Evolutionary conservation across 179 eudicot genomes (phyloP).

Genomic region (Amaranthus tricolor): DNA sequence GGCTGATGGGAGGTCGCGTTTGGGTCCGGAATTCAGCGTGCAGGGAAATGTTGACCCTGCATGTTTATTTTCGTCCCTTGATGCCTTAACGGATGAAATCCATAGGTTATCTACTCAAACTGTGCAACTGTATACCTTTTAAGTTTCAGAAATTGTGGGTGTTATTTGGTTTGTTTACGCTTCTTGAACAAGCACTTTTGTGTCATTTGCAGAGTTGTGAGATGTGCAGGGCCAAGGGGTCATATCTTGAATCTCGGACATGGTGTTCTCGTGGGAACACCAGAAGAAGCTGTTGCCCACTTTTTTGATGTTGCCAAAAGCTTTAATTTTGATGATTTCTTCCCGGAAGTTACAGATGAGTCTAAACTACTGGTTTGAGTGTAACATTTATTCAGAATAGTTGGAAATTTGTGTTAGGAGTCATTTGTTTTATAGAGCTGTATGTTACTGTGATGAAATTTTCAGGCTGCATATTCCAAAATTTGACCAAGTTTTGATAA

Average conservation of each 20-base stretch:
- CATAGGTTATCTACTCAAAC: conserved; percentile 49
- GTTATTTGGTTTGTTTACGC: background rate
- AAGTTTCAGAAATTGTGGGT: background rate
- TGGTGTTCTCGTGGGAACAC: conserved; percentile 95
- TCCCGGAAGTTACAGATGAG: conserved; percentile 26
- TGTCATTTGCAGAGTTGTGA: conserved; percentile 38
- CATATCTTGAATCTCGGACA: conserved; percentile 91
- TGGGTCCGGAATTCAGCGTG: conserved; percentile 67
- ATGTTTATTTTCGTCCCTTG: conserved; percentile 74
- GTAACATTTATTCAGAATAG: background rate
- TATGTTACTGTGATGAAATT: background rate
- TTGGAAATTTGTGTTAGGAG: background rate
- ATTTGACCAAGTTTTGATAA: background rate
- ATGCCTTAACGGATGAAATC: conserved; percentile 80
- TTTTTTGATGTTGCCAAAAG: conserved; percentile 85
- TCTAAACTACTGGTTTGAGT: conserved; percentile 44
- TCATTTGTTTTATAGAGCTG: conserved; percentile 9
- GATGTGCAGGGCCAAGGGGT: conserved; percentile 77
- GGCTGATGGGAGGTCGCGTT: conserved; percentile 91
- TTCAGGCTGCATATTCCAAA: conserved; percentile 10
- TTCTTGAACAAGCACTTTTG: background rate
- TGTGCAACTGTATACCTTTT: background rate
- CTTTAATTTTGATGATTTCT: conserved; percentile 43
- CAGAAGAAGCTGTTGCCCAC: conserved; percentile 95
- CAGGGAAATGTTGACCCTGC: conserved; percentile 98